phyloP scores from a whole-genome alignment of 257 asterid genomes.

The Solanum chmielewskii region DNA sequence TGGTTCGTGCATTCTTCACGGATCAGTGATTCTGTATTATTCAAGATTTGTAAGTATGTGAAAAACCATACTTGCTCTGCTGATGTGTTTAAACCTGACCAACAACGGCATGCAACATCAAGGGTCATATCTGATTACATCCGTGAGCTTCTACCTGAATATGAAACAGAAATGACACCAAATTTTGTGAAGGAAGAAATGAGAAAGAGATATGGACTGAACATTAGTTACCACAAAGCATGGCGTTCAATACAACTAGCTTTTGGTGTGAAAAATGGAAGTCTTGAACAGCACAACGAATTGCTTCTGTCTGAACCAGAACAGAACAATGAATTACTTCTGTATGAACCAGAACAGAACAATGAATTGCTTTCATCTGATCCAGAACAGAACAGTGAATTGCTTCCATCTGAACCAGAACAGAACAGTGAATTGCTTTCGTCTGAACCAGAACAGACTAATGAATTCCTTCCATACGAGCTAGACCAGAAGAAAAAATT shows the following conservation, averaged over 20 bases:
- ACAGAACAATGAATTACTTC: neutral
- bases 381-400: neutral
- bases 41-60: neutral
- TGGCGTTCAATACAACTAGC: slow-evolving; percentile 1
- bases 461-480: neutral
- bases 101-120: neutral
- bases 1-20: neutral
- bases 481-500: neutral
- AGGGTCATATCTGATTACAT: neutral
- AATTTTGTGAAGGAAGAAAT: slow-evolving; percentile 1
- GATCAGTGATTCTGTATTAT: neutral
- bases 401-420: neutral
- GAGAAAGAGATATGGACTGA: slow-evolving; percentile 1
- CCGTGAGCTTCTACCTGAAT: slow-evolving; percentile 1
- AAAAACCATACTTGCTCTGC: neutral
- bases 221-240: slow-evolving; percentile 1
- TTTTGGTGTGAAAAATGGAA: neutral
- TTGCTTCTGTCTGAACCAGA: neutral
- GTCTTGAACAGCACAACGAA: neutral
- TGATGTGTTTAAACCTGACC: neutral
- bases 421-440: neutral
- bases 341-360: neutral
- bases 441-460: neutral
- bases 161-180: neutral
- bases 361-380: neutral